phyloP scores from a whole-genome alignment of 495 filamentous ascomycete genomes.

The Eremomyces bilateralis region DNA sequence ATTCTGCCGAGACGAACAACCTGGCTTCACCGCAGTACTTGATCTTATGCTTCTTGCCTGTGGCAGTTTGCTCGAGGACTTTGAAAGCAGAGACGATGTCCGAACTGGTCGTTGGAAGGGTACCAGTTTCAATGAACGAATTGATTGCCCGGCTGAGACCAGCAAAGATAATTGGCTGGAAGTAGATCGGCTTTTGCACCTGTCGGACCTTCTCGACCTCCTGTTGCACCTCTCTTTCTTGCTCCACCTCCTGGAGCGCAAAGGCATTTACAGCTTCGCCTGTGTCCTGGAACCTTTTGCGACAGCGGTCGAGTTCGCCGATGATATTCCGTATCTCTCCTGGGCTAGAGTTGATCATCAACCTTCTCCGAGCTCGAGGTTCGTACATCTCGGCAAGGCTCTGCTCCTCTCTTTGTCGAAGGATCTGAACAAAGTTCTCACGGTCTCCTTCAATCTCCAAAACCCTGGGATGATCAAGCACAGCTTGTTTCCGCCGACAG shows the following conservation, averaged over 20 bases:
- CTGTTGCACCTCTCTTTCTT: conserved; percentile 26
- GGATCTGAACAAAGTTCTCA: conserved; percentile 17
- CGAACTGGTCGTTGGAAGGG: conserved; percentile 17
- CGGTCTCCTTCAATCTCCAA: conserved; percentile 12
- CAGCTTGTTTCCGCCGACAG: conserved; percentile 23
- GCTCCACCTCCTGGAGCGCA: conserved; percentile 30
- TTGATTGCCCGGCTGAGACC: conserved; percentile 20
- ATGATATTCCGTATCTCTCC: conserved; percentile 11
- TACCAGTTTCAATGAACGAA: conserved; percentile 21
- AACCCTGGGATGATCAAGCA: conserved; percentile 13
- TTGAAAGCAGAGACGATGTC: conserved; percentile 1
- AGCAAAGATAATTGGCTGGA: conserved; percentile 15
- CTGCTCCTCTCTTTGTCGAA: conserved; percentile 24
- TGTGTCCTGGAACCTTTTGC: conserved; percentile 11
- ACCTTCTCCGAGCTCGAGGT: conserved; percentile 2
- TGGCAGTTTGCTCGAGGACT: conserved; percentile 12
- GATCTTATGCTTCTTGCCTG: conserved; percentile 20
- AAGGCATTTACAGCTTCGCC: conserved; percentile 17
- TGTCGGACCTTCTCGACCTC: conserved; percentile 30
- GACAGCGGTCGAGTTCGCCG: conserved; percentile 11
- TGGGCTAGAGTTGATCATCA: conserved; percentile 1
- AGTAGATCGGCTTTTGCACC: conserved; percentile 19
- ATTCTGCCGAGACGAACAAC: conserved; percentile 17
- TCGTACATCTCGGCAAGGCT: conserved; percentile 25
- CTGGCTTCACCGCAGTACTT: conserved; percentile 5